Evolutionary conservation across 371 early-diverging fungal species (phyloP).

Genomic region (Mortierella sp.): DNA sequence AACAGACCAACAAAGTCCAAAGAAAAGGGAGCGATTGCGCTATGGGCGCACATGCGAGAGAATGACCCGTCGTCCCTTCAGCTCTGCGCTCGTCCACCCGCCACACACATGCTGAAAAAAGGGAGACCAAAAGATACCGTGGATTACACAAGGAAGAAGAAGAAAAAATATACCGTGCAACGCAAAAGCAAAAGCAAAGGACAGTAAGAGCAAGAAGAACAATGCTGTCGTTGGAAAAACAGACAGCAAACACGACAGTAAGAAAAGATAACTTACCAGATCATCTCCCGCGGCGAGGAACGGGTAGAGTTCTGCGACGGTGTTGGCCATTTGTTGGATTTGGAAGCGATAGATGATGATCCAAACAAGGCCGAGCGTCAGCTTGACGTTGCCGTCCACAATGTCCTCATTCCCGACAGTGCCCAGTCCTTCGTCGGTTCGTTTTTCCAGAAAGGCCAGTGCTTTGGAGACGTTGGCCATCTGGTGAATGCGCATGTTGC

Average conservation of each 20-base stretch:
- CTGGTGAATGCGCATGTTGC: conserved; percentile 83
- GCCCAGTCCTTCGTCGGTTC: conserved; percentile 72
- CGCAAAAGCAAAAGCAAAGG: too few relatives aligned
- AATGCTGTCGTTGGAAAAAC: not conserved
- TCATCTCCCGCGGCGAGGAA: conserved; percentile 37
- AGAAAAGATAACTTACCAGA: conserved; percentile 29
- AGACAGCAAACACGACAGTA: not conserved
- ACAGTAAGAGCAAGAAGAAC: not conserved
- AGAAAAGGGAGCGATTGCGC: conserved; percentile 4
- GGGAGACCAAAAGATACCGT: not conserved
- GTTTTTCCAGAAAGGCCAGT: conserved; percentile 74
- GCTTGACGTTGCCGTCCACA: conserved; percentile 88
- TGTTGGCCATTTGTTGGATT: conserved; percentile 66
- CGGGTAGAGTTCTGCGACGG: conserved; percentile 44
- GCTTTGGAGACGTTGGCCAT: conserved; percentile 85
- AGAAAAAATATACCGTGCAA: conserved; percentile 7
- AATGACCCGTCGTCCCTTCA: not conserved
- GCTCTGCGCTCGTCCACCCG: not conserved
- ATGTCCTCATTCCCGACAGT: conserved; percentile 89
- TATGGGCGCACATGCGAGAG: conserved; percentile 5
- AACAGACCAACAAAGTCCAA: not conserved
- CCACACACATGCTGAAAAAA: not conserved
- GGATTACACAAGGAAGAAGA: not conserved
- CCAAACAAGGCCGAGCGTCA: conserved; percentile 89
- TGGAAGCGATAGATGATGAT: conserved; percentile 83